Evolutionary conservation across 768 basidiomycete species (phyloP).

Genomic region (Candolleomyces efflorescens): DNA sequence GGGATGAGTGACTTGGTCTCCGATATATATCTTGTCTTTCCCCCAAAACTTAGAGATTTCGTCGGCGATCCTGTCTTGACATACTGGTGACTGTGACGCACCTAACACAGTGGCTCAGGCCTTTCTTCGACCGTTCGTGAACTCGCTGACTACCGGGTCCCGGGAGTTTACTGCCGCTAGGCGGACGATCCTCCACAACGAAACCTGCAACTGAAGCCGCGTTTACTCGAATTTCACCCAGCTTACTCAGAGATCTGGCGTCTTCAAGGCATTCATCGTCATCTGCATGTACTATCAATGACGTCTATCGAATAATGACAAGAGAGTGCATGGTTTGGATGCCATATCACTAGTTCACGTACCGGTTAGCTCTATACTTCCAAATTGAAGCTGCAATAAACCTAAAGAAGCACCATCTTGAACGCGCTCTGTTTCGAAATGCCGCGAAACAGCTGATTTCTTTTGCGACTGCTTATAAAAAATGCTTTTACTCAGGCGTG

Average conservation of each 20-base stretch:
- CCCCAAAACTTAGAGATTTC: background rate
- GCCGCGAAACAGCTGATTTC: no score
- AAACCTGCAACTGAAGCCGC: background rate
- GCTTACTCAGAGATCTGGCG: background rate
- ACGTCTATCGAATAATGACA: no score
- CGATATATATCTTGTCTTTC: background rate
- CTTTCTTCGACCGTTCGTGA: background rate
- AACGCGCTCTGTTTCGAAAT: no score
- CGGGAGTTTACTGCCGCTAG: background rate
- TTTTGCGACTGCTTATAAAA: no score
- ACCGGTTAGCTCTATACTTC: no score
- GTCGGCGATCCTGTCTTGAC: background rate
- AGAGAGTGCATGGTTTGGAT: background rate
- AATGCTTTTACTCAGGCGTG: no score
- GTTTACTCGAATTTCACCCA: background rate
- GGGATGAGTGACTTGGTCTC: no score
- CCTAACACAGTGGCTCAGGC: background rate
- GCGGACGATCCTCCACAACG: background rate
- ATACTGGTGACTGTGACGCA: background rate
- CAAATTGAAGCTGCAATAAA: no score
- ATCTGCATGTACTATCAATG: background rate
- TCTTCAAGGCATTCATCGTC: background rate
- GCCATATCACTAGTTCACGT: no score
- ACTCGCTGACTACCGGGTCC: background rate
- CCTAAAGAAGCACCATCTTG: no score